phyloP scores from a whole-genome alignment of 257 asterid species.

The Solanum chiquidenum region DNA sequence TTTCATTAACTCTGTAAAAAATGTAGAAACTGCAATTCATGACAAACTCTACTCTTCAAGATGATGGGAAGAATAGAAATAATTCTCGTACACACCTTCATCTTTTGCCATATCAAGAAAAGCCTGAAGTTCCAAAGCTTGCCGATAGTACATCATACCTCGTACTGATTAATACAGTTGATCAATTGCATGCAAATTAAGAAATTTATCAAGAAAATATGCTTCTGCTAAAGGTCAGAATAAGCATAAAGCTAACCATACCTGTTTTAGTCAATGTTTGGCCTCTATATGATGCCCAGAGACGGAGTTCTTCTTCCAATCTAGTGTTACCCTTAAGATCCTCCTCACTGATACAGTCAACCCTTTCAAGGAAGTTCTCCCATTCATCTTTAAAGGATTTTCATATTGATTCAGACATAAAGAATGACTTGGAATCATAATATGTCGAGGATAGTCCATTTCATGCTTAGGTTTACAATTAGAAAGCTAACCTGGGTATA shows the following conservation, averaged over 20 bases:
- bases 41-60: background rate
- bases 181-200: background rate
- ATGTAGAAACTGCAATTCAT: conserved; percentile 4
- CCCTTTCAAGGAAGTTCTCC: conserved; percentile 85
- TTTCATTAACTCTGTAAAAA: conserved; percentile 66
- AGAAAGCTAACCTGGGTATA: conserved; percentile 62
- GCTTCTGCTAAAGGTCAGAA: conserved; percentile 1
- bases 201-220: background rate
- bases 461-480: conserved; percentile 5
- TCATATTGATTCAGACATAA: conserved; percentile 5
- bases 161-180: conserved; percentile 40
- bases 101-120: conserved; percentile 96
- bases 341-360: conserved; percentile 58
- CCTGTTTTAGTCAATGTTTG: conserved; percentile 97
- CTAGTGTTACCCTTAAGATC: conserved; percentile 48
- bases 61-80: background rate
- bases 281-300: conserved; percentile 98
- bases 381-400: conserved; percentile 58
- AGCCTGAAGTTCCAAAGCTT: conserved; percentile 95
- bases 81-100: conserved; percentile 49
- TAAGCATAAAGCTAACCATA: conserved; percentile 1
- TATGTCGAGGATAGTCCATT: background rate
- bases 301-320: conserved; percentile 78
- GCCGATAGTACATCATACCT: conserved; percentile 99
- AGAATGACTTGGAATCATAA: background rate